phyloP scores from a whole-genome alignment of 2,329 filamentous ascomycete species.

The Pseudopyricularia javanii region DNA sequence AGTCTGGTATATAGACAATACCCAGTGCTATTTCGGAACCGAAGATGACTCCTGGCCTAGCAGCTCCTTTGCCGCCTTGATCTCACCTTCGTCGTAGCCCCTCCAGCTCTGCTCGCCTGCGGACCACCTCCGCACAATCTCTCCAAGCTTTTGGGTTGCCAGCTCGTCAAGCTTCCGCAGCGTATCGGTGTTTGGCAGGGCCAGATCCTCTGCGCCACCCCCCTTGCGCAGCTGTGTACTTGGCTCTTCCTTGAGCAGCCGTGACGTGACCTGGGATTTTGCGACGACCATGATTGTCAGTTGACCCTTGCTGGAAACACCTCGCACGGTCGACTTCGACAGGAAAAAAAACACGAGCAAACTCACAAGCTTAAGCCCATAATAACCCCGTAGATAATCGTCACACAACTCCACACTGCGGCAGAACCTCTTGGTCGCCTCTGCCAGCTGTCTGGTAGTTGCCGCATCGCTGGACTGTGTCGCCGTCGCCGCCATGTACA shows the following conservation, averaged over 20 bases:
- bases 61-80: conserved; percentile 59
- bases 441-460: conserved; percentile 43
- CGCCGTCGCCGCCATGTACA: conserved; percentile 54
- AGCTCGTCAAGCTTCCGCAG: conserved; percentile 58
- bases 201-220: conserved; percentile 33
- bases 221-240: conserved; percentile 27
- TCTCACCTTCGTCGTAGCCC: conserved; percentile 60
- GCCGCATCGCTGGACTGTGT: conserved; percentile 22
- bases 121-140: conserved; percentile 57
- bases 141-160: conserved; percentile 62
- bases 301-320: not conserved
- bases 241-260: conserved; percentile 29
- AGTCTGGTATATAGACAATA: not conserved
- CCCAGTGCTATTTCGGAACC: conserved; percentile 24
- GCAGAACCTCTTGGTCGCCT: conserved; percentile 74
- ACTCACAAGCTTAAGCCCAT: conserved; percentile 71
- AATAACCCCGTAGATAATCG: conserved; percentile 83
- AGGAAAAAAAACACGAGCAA: not conserved
- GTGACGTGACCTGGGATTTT: conserved; percentile 30
- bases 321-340: not conserved
- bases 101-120: conserved; percentile 54
- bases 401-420: conserved; percentile 90
- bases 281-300: no score
- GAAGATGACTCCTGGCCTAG: conserved; percentile 39
- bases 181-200: conserved; percentile 42